phyloP scores from a whole-genome alignment of 768 basidiomycete genomes.

The Rhizopogon vinicolor region DNA sequence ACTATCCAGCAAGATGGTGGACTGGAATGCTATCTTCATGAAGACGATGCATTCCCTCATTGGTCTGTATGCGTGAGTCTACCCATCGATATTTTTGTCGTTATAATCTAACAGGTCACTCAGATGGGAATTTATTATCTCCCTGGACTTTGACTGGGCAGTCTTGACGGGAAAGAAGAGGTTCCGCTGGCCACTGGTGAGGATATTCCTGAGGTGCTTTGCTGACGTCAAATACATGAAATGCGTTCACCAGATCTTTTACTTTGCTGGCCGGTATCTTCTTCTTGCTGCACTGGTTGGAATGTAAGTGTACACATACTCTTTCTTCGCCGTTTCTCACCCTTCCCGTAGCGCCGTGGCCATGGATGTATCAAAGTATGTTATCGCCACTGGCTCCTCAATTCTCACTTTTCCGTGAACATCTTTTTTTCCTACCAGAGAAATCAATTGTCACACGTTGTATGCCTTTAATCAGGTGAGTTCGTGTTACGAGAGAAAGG shows the following conservation, averaged over 20 bases:
- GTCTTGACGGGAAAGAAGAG: slow-evolving; percentile 35
- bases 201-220: slow-evolving; percentile 14
- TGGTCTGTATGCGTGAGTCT: slow-evolving; percentile 39
- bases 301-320: slow-evolving; percentile 29
- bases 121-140: slow-evolving; percentile 42
- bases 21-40: slow-evolving; percentile 38
- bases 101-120: background rate
- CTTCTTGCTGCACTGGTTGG: slow-evolving; percentile 42
- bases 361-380: slow-evolving; percentile 22
- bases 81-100: background rate
- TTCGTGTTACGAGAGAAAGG: background rate
- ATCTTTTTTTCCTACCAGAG: slow-evolving; percentile 15
- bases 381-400: background rate
- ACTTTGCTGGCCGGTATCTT: slow-evolving; percentile 41
- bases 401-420: background rate
- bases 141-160: slow-evolving; percentile 38
- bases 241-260: slow-evolving; percentile 32
- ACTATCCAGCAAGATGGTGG: slow-evolving; percentile 25
- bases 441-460: slow-evolving; percentile 39
- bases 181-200: slow-evolving; percentile 45
- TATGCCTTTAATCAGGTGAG: slow-evolving; percentile 45
- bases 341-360: slow-evolving; percentile 13
- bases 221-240: background rate
- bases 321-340: background rate
- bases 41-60: slow-evolving; percentile 39